Evolutionary conservation across 768 basidiomycete species (phyloP).

Genomic region (Tephrocybe rancida): DNA sequence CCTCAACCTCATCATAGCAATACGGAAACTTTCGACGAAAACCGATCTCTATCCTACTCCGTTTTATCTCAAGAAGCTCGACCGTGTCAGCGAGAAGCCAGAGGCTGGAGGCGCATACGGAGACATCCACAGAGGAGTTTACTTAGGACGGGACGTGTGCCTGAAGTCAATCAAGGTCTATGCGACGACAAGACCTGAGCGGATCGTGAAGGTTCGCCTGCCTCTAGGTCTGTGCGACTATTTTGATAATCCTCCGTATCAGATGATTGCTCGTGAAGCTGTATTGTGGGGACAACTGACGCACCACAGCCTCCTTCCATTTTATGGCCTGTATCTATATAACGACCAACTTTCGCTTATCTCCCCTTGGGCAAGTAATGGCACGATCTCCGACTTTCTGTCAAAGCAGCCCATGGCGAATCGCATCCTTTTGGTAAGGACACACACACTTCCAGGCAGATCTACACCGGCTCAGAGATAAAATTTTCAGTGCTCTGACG

Average conservation of each 20-base stretch:
- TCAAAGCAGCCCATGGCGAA: conserved; percentile 2
- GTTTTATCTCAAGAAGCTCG: conserved; percentile 3
- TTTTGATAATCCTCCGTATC: neutral
- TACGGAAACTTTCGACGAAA: conserved; percentile 7
- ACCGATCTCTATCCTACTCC: conserved; percentile 10
- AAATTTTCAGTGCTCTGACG: conserved; percentile 26
- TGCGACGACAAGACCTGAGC: neutral
- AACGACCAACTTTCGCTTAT: conserved; percentile 15
- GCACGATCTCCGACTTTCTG: conserved; percentile 18
- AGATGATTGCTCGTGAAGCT: conserved; percentile 27
- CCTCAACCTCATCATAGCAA: conserved; percentile 11
- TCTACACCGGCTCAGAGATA: conserved; percentile 5
- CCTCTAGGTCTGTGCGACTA: neutral
- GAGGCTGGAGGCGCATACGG: conserved; percentile 4
- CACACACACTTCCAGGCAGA: neutral
- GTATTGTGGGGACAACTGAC: conserved; percentile 33
- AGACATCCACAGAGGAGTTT: conserved; percentile 12
- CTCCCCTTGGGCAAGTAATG: conserved; percentile 22
- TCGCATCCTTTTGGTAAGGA: conserved; percentile 16
- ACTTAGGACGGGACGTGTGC: conserved; percentile 9
- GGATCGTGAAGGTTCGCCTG: conserved; percentile 9
- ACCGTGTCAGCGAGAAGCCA: conserved; percentile 2
- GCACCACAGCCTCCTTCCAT: conserved; percentile 36
- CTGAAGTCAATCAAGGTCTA: conserved; percentile 15
- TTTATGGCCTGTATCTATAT: conserved; percentile 31